Evolutionary conservation across 2,329 filamentous ascomycete species (phyloP).

Genomic region (Colletotrichum chlorophyti): DNA sequence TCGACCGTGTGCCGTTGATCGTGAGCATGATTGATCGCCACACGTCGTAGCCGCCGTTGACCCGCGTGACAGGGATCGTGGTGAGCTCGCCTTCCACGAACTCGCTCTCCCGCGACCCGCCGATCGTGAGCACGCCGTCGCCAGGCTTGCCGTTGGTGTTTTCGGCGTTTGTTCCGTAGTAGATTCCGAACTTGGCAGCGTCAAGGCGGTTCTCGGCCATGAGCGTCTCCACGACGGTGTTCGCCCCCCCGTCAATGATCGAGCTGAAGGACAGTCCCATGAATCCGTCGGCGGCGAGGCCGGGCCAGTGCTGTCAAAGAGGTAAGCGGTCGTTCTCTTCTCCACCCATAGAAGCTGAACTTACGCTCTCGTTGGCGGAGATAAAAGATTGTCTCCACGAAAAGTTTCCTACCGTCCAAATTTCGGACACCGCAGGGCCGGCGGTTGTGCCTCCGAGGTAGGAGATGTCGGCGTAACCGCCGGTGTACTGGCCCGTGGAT

Average conservation of each 20-base stretch:
- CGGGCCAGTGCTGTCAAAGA: too few relatives aligned
- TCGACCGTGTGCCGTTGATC: constrained; percentile 26
- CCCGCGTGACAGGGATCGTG: constrained; percentile 26
- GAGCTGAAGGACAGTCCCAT: constrained; percentile 41
- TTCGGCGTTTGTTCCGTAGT: constrained; percentile 33
- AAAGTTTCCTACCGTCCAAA: constrained; percentile 29
- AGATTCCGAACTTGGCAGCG: constrained; percentile 39
- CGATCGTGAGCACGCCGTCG: constrained; percentile 38
- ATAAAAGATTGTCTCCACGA: constrained; percentile 40
- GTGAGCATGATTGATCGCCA: constrained; percentile 37
- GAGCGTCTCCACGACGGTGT: constrained; percentile 41
- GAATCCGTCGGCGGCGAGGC: constrained; percentile 41
- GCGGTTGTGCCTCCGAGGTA: constrained; percentile 39
- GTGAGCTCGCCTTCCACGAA: constrained; percentile 32
- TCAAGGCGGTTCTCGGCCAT: constrained; percentile 38
- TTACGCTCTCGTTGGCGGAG: constrained; percentile 36
- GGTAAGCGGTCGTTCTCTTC: too few relatives aligned
- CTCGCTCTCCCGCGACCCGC: constrained; percentile 38
- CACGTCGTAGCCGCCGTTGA: constrained; percentile 34
- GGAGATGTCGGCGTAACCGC: constrained; percentile 31
- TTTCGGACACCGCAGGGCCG: constrained; percentile 37
- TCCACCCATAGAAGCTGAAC: too few relatives aligned
- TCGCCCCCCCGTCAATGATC: constrained; percentile 37
- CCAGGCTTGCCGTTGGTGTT: constrained; percentile 26
- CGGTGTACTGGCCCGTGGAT: constrained; percentile 30